Evolutionary conservation across 352 stramenopile species (phyloP), one percentile per base, ranked within the genome.

Genomic region (Phytopythium sindhum): DNA sequence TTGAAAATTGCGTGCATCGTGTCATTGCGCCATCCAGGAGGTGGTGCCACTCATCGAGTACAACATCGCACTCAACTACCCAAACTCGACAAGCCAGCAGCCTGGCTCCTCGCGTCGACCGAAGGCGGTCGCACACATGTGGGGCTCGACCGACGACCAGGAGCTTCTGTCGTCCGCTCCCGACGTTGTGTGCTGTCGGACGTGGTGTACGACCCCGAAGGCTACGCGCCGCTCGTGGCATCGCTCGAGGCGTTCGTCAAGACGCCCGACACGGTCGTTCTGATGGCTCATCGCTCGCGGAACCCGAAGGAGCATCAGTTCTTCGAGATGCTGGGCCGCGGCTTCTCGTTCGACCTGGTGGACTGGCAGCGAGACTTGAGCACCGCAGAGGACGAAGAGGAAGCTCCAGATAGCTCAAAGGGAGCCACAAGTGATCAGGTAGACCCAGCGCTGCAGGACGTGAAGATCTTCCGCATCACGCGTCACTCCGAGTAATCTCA

Each of bases 271-370:
- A 90, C 81, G 23, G 69, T 74, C 1, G 78, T 92, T 29, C 70
- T 92, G 54, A 92, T 94, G 83, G 81, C 83, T 15, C 81, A 94
- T 62, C 74, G 84, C 42, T 92, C 83, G 47, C 73, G 85, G 23
- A 90, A 94, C 68, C 83, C 85, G 2, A 88, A 88, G 78, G 85
- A 94, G 63, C 75, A 92, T 48, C 69, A 92, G 57, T 92, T 94
- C 64, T 94, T 94, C 72, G 72, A 86, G 37, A 61, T 87, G 45
- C 60, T 93, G 29, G 72, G 65, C 12, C 47, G 66, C 35, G 63
- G 58, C 26, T 91, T 90, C 54, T 52, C 69, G 45, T 82, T 66
- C 72, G 62, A 81, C 59, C 69, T 73, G 31, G 67, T 86, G 9
- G 71, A 89, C 59, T 91, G 74, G 75, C 61, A 63, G 64, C 64